Base-by-base conservation (phyloP, 805 yeast genomes). In the Metschnikowia cubensis region DNA sequence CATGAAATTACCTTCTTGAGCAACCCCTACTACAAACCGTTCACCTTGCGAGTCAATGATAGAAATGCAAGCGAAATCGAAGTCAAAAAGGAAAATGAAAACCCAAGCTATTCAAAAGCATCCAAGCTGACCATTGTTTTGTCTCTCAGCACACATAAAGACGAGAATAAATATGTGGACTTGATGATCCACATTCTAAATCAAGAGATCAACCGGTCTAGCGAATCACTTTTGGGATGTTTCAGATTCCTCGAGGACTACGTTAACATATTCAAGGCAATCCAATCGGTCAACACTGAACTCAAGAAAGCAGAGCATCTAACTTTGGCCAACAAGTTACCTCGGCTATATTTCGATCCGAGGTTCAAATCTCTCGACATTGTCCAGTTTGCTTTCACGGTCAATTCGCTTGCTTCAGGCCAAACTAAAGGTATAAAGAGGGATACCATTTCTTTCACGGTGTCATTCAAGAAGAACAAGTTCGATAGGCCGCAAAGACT, bases 351-450 rank as follows among this genome's bases (percentile, higher is more conserved):
- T 25, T 66, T 70, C 48, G 76, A 73, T 45, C 53, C 66, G 6
- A 64, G 63, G 40, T 58, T 70, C 34, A 56, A 59, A 17, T 62
- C 64, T 33, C 60, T 73, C 37, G 65, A 71, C 45, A 50, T 55
- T 37, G 53, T 71, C 22, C 74, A 69, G 50, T 61, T 66, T 15
- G 58, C 70, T 4, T 71, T 64, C 52, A 54, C 58, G 47, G 48
- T 72, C 45, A 70, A 66, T 52, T 60, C 66, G 41, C 48, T 52
- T 11, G 58, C 60, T 18, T 52, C 63, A 13, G 53, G 56, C 42
- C 53, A 67, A 3, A 50, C 66, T 1, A 73, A 71, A 51, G 70
- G 69, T 59, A 57, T 71, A 7, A 57, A 60, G 36, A 70, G 65
- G 44, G 75, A 72, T 46, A 66, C 64, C 42, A 65, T 73, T 15